A percentile compares a stretch with the other conserved stretches of the same genome.
These are phyloP conservation scores for Cyclotella baltica DNA, from an alignment of 108 stramenopile species.

Conservation along the genomic window DNA sequence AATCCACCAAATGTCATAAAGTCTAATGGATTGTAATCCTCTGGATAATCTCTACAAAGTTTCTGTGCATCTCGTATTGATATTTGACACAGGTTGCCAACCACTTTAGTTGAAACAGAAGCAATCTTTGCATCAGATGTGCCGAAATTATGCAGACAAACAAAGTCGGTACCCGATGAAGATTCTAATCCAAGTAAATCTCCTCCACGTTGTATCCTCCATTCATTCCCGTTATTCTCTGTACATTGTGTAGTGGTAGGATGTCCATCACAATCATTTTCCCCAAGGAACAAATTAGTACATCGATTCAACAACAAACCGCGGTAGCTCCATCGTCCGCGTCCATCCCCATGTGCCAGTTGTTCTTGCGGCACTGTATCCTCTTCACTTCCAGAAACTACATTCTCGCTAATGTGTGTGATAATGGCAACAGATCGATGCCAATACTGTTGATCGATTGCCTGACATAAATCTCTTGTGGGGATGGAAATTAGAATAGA, in stretches of 20 bases:
- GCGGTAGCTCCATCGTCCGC: conserved; percentile 42
- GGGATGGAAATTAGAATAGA: conserved; percentile 41
- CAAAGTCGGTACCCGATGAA: conserved; percentile 16
- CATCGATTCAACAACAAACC: conserved; percentile 32
- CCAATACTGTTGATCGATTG: conserved; percentile 49
- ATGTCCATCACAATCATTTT: not conserved
- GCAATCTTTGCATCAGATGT: conserved; percentile 6
- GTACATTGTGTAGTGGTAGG: not conserved
- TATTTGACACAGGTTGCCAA: conserved; percentile 15
- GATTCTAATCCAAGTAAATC: conserved; percentile 37
- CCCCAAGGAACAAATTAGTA: conserved; percentile 11
- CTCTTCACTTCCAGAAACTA: conserved; percentile 13
- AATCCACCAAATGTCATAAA: conserved; percentile 42
- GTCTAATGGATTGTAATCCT: conserved; percentile 15
- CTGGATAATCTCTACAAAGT: conserved; percentile 25
- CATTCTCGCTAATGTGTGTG: conserved; percentile 32
- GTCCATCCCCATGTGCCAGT: conserved; percentile 27
- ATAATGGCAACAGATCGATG: conserved; percentile 35
- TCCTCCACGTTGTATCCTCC: conserved; percentile 38
- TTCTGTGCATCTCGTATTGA: conserved; percentile 15
- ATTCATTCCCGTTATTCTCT: conserved; percentile 1
- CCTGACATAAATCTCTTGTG: conserved; percentile 44
- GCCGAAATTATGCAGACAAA: conserved; percentile 17
- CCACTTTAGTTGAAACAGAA: conserved; percentile 8
- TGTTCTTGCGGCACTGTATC: conserved; percentile 36